Percentiles rank a stretch among this genome's conserved stretches.
phyloP scores from a whole-genome alignment of 2,329 filamentous ascomycete genomes.

The Colletotrichum tropicale region DNA sequence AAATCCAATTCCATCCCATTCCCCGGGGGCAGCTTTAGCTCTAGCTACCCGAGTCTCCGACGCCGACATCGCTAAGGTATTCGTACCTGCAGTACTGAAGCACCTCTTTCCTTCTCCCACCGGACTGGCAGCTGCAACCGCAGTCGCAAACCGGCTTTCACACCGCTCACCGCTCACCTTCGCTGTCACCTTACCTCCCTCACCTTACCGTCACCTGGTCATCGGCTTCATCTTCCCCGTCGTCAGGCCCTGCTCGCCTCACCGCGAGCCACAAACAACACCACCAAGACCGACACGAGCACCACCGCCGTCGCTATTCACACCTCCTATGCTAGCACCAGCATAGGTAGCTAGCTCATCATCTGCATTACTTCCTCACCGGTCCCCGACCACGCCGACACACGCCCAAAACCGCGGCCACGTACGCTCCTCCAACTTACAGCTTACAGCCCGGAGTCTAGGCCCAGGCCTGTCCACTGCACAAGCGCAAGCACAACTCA shows the following conservation, averaged over 20 bases:
- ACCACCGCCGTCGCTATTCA: neutral
- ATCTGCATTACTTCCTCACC: neutral
- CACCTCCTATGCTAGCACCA: neutral
- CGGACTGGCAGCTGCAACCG: neutral
- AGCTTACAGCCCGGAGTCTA: neutral
- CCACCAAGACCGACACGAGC: neutral
- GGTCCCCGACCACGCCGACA: neutral
- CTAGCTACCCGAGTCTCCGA: slow-evolving; percentile 9
- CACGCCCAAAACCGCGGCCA: slow-evolving; percentile 17
- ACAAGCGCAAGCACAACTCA: neutral
- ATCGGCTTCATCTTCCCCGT: neutral
- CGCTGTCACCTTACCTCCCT: neutral
- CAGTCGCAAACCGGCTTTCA: neutral
- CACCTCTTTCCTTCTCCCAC: neutral
- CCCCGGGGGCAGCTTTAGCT: neutral
- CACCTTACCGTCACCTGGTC: neutral
- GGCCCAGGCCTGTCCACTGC: neutral
- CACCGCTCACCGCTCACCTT: slow-evolving; percentile 5
- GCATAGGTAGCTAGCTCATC: neutral
- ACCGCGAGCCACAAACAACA: neutral
- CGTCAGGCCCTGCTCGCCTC: neutral
- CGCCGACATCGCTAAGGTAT: slow-evolving; percentile 8
- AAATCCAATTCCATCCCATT: neutral
- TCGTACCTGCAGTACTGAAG: neutral
- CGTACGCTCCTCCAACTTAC: neutral